A percentile compares a stretch with the other conserved stretches of the same genome.
These are phyloP conservation scores for Phytopythium oedochilum DNA, from an alignment of 352 stramenopile genomes.

Conservation along the genomic window DNA sequence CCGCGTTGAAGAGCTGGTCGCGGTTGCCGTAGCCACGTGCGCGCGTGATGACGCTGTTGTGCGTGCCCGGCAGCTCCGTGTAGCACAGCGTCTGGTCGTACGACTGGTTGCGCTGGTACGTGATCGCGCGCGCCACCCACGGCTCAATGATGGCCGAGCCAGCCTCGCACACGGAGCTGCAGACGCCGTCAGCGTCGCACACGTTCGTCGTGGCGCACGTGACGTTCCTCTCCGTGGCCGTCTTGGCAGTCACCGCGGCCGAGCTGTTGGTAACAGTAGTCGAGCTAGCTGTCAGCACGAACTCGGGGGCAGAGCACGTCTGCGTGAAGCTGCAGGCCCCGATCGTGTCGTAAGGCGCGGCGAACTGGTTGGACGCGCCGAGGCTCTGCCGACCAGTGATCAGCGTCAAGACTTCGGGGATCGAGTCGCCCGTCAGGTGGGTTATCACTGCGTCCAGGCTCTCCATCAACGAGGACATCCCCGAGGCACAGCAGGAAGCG, in stretches of 20 bases:
- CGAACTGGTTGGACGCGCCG: slow-evolving; percentile 24
- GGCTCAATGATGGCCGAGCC: slow-evolving; percentile 47
- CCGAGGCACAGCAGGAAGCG: slow-evolving; percentile 38
- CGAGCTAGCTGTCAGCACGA: slow-evolving; percentile 22
- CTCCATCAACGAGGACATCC: slow-evolving; percentile 34
- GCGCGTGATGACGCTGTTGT: slow-evolving; percentile 77
- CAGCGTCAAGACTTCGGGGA: slow-evolving; percentile 47
- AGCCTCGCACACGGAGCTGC: slow-evolving; percentile 52
- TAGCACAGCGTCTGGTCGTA: slow-evolving; percentile 72
- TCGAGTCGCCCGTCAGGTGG: slow-evolving; percentile 39
- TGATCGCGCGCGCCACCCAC: slow-evolving; percentile 53
- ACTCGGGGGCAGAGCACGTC: slow-evolving; percentile 34
- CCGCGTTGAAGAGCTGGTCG: slow-evolving; percentile 66
- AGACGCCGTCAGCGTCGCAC: slow-evolving; percentile 61
- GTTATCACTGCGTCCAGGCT: slow-evolving; percentile 38
- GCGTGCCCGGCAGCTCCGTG: slow-evolving; percentile 55
- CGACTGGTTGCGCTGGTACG: slow-evolving; percentile 65
- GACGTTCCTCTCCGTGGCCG: slow-evolving; percentile 32
- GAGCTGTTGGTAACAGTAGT: slow-evolving; percentile 15
- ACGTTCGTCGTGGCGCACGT: slow-evolving; percentile 46
- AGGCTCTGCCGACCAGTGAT: slow-evolving; percentile 32
- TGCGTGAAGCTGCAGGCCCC: slow-evolving; percentile 33
- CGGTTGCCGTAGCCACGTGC: slow-evolving; percentile 67
- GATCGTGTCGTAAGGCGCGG: slow-evolving; percentile 31
- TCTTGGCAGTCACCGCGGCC: slow-evolving; percentile 16